A percentile compares a stretch with the other conserved stretches of the same genome.
phyloP scores from a whole-genome alignment of 441 rosid species.

The Breynia disticha region DNA sequence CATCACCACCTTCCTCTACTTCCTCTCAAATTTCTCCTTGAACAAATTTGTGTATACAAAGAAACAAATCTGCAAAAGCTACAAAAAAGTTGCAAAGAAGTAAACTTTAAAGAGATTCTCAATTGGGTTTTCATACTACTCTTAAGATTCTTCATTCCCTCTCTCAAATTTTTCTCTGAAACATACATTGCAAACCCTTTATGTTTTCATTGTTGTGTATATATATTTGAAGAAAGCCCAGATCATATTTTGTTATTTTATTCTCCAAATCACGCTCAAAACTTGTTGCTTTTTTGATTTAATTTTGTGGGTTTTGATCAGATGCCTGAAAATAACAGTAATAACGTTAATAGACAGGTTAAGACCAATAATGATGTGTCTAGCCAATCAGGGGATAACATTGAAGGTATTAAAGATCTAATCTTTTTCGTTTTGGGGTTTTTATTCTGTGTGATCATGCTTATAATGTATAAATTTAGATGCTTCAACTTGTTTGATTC shows the following conservation, averaged over 20 bases:
- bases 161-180: conserved; percentile 13
- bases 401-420: conserved; percentile 32
- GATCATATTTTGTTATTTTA: conserved; percentile 3
- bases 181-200: not conserved
- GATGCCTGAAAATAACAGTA: conserved; percentile 36
- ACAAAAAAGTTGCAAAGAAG: conserved; percentile 9
- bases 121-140: conserved; percentile 25
- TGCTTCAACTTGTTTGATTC: conserved; percentile 4
- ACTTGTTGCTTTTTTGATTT: not conserved
- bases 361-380: conserved; percentile 37
- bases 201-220: conserved; percentile 5
- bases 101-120: conserved; percentile 15
- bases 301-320: conserved; percentile 1
- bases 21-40: conserved; percentile 13
- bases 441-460: conserved; percentile 8
- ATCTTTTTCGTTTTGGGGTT: conserved; percentile 1
- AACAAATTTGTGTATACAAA: conserved; percentile 8
- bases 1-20: conserved; percentile 6
- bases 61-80: conserved; percentile 10
- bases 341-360: conserved; percentile 31
- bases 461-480: conserved; percentile 1
- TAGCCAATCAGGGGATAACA: conserved; percentile 44
- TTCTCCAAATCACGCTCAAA: too few species aligned
- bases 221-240: not conserved
- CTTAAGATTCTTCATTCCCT: conserved; percentile 20